Evolutionary conservation across 108 stramenopile species (phyloP).

Genomic region (Aurantiochytrium sp.): DNA sequence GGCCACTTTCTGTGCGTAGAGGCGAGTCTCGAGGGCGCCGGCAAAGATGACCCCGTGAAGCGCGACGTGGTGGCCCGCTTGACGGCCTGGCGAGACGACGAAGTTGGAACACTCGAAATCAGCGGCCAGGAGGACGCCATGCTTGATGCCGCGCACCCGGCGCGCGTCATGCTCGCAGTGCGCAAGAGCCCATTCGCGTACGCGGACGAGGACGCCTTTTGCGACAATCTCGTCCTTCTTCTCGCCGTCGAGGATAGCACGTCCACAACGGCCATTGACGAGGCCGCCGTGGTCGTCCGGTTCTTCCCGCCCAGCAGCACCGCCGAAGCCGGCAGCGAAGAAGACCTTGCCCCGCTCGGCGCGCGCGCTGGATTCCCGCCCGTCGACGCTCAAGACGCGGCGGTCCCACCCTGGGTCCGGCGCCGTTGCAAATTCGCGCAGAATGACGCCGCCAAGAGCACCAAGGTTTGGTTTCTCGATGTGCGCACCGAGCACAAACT

Average conservation of each 20-base stretch:
- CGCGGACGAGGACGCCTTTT: background rate
- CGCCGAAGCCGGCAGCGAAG: background rate
- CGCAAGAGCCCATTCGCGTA: background rate
- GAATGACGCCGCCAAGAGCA: background rate
- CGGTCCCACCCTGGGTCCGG: background rate
- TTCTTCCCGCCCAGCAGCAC: background rate
- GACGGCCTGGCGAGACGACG: background rate
- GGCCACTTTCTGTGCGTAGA: background rate
- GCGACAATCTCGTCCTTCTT: background rate
- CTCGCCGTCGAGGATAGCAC: background rate
- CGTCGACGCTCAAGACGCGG: background rate
- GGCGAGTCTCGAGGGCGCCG: background rate
- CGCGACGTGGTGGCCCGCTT: background rate
- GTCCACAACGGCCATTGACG: background rate
- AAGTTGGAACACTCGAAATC: background rate
- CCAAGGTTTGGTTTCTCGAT: background rate
- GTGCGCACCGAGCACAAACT: background rate
- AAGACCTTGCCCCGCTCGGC: background rate
- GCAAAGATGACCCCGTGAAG: background rate
- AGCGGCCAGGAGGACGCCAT: constrained; percentile 5
- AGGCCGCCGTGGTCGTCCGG: background rate
- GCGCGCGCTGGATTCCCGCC: background rate
- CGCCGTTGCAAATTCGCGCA: background rate
- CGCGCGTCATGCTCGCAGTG: background rate
- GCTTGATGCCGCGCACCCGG: background rate